Percentiles rank a stretch among this genome's conserved stretches.
Evolutionary conservation across 2,329 filamentous ascomycete species (phyloP).

Genomic region (Scedosporium boydii): DNA sequence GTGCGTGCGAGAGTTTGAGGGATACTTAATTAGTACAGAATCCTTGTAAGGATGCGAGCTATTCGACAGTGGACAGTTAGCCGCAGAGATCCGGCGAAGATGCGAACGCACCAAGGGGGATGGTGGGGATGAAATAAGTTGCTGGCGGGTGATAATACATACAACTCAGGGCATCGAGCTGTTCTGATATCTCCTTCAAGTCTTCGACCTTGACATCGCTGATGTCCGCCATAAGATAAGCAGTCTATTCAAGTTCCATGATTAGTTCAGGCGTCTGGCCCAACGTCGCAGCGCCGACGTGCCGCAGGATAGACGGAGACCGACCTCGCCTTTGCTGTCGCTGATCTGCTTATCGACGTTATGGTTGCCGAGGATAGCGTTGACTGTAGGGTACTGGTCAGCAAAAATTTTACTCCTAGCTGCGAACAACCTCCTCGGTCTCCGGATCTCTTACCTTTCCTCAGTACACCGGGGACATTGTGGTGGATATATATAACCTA

Average conservation of each 20-base stretch:
- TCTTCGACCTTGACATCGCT: slow-evolving; percentile 73
- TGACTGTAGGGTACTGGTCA: slow-evolving; percentile 47
- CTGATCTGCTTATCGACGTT: slow-evolving; percentile 99
- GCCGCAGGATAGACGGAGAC: slow-evolving; percentile 13
- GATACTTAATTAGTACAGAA: slow-evolving; percentile 28
- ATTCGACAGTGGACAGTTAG: not conserved
- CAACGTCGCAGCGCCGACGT: slow-evolving; percentile 8
- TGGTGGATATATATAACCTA: slow-evolving; percentile 90
- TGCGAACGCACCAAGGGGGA: too few relatives aligned
- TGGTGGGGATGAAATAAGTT: not conserved
- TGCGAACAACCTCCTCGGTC: slow-evolving; percentile 7
- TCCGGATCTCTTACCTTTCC: slow-evolving; percentile 49
- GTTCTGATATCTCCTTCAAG: slow-evolving; percentile 78
- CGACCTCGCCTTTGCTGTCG: slow-evolving; percentile 81
- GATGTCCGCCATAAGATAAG: slow-evolving; percentile 97
- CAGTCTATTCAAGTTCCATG: slow-evolving; percentile 43
- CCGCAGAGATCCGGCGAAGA: too few relatives aligned
- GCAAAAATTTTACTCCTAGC: not conserved
- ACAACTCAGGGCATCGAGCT: slow-evolving; percentile 73
- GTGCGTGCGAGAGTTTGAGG: not conserved
- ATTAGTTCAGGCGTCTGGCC: slow-evolving; percentile 6
- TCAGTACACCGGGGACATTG: slow-evolving; percentile 90
- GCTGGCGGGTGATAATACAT: slow-evolving; percentile 28
- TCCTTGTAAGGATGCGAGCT: slow-evolving; percentile 37
- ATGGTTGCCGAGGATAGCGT: slow-evolving; percentile 87